Evolutionary conservation across 1,139 yeast species (phyloP).

Genomic region (Zygosaccharomyces pseudobailii): DNA sequence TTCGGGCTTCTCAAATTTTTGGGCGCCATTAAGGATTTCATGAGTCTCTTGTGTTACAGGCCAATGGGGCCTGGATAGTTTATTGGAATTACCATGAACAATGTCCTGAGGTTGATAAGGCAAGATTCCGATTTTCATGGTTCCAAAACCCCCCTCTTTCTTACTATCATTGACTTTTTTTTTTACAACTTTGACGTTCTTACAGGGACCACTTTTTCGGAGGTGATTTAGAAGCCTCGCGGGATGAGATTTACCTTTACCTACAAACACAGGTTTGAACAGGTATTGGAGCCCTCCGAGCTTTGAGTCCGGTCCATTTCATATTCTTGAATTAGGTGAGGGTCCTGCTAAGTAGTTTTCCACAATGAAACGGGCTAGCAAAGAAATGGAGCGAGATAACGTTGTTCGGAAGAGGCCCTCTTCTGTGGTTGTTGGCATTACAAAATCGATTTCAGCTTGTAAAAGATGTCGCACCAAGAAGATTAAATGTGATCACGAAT

Average conservation of each 20-base stretch:
- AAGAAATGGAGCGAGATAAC: slow-evolving; percentile 2
- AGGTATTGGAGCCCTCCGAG: not conserved
- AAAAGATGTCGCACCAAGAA: slow-evolving; percentile 76
- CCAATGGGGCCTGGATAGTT: slow-evolving; percentile 15
- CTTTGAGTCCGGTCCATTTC: not conserved
- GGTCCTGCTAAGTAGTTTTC: not conserved
- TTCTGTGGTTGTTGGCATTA: slow-evolving; percentile 35
- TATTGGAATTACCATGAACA: slow-evolving; percentile 11
- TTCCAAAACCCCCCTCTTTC: not conserved
- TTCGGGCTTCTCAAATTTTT: slow-evolving; percentile 38
- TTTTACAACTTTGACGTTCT: no score
- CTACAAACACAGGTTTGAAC: not conserved
- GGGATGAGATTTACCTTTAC: not conserved
- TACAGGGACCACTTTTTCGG: not conserved
- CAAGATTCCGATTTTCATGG: slow-evolving; percentile 30
- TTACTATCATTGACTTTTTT: no score
- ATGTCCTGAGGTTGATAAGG: slow-evolving; percentile 29
- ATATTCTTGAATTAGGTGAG: not conserved
- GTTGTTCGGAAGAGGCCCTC: slow-evolving; percentile 17
- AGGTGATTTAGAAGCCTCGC: slow-evolving; percentile 1
- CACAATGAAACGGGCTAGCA: slow-evolving; percentile 1
- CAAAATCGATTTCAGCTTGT: slow-evolving; percentile 72
- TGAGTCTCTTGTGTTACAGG: slow-evolving; percentile 14
- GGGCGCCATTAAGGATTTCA: slow-evolving; percentile 8
- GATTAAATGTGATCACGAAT: slow-evolving; percentile 76